Percentiles rank a stretch among this genome's conserved stretches.
Evolutionary conservation across 1,284 basidiomycete species (phyloP).

Genomic region (Fomitopsis palustris): DNA sequence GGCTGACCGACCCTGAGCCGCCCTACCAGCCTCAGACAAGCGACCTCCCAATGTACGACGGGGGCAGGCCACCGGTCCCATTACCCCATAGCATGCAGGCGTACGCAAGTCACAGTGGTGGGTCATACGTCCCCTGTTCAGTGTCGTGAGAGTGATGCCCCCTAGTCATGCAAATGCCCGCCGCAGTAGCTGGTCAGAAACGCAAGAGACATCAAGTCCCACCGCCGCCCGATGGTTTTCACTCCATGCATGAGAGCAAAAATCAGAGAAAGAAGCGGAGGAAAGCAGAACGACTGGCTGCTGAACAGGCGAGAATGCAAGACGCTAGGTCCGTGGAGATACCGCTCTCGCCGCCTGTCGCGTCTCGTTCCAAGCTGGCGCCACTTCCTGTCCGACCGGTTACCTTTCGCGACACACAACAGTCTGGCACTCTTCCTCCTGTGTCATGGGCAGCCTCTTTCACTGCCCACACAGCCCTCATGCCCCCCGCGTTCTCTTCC

Average conservation of each 20-base stretch:
- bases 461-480: neutral
- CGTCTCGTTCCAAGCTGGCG: neutral
- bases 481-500: neutral
- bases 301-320: neutral
- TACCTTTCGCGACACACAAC: neutral
- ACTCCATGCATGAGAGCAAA: slow-evolving; percentile 9
- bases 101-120: neutral
- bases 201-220: slow-evolving; percentile 18
- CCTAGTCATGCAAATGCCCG: neutral
- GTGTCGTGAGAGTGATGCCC: neutral
- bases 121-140: neutral
- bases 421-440: slow-evolving; percentile 1
- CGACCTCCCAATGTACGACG: neutral
- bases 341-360: neutral
- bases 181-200: slow-evolving; percentile 11
- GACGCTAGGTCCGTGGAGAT: neutral
- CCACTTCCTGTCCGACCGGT: neutral
- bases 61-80: neutral
- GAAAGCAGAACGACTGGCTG: slow-evolving; percentile 9
- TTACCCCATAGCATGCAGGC: neutral
- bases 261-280: slow-evolving; percentile 19
- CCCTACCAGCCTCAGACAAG: neutral
- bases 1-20: neutral
- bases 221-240: neutral
- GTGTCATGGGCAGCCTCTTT: slow-evolving; percentile 2